These are phyloP conservation scores for Paulownia fortunei DNA, from an alignment of 257 asterid genomes.

Conservation along the genomic window DNA sequence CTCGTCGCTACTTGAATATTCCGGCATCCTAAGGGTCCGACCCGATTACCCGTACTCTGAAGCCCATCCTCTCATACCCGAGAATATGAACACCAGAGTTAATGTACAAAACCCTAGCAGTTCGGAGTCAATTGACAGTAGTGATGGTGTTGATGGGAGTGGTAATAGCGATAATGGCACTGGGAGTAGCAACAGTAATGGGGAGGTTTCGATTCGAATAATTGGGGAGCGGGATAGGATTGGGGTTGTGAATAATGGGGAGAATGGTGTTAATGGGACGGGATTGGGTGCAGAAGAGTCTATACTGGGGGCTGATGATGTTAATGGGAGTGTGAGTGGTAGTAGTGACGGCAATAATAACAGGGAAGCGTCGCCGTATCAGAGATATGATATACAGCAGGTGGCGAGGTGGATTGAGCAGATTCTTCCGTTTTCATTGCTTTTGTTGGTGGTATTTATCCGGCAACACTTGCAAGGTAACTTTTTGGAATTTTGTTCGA, in stretches of 20 bases:
- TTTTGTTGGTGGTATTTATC: conserved; percentile 71
- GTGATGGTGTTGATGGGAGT: conserved; percentile 25
- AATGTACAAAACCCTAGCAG: conserved; percentile 26
- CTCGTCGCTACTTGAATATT: conserved; percentile 60
- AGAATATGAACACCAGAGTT: neutral
- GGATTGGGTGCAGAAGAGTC: conserved; percentile 39
- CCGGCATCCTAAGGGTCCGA: conserved; percentile 57
- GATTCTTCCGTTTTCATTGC: conserved; percentile 76
- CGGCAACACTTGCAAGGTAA: conserved; percentile 84
- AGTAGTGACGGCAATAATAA: conserved; percentile 14
- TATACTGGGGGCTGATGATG: conserved; percentile 26
- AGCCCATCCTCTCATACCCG: conserved; percentile 40
- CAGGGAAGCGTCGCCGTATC: conserved; percentile 50
- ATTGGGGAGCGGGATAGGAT: conserved; percentile 51
- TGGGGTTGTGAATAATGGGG: conserved; percentile 43
- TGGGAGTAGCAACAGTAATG: conserved; percentile 37
- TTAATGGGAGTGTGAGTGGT: conserved; percentile 24
- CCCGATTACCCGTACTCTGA: conserved; percentile 53
- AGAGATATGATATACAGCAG: conserved; percentile 80
- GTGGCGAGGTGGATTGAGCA: conserved; percentile 80
- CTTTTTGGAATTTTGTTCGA: neutral
- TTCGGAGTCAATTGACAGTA: conserved; percentile 21
- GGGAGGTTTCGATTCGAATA: conserved; percentile 77
- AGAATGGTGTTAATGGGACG: conserved; percentile 30
- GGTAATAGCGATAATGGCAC: conserved; percentile 32